Conservation (phyloP, 2,329 filamentous ascomycete species). For the Nigrograna mackinnonii region DNA sequence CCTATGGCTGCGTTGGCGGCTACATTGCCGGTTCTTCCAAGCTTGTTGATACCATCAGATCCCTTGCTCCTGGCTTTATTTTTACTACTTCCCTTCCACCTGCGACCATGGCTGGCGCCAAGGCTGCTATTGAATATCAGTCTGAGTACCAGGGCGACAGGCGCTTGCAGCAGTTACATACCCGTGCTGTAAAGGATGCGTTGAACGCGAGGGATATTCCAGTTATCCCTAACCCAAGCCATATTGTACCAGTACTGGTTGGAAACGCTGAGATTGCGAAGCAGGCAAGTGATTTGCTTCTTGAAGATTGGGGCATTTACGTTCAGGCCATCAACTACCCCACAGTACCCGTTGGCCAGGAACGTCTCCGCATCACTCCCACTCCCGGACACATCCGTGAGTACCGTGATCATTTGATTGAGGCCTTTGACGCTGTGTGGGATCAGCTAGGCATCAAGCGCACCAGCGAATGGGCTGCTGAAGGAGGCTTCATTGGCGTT, state of each 20-base stretch:
- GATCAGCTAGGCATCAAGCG: slow-evolving; percentile 85
- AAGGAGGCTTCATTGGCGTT: slow-evolving; percentile 94
- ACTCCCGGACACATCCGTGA: slow-evolving; percentile 88
- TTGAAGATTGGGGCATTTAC: slow-evolving; percentile 90
- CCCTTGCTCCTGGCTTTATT: slow-evolving; percentile 95
- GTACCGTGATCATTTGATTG: slow-evolving; percentile 82
- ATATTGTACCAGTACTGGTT: slow-evolving; percentile 93
- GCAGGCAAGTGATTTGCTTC: slow-evolving; percentile 86
- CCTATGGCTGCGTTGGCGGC: slow-evolving; percentile 95
- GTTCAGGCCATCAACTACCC: slow-evolving; percentile 99
- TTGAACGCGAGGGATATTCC: slow-evolving; percentile 82
- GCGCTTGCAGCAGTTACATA: slow-evolving; percentile 92
- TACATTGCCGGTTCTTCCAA: slow-evolving; percentile 91
- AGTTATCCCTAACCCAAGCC: slow-evolving; percentile 95
- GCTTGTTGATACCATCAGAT: slow-evolving; percentile 90
- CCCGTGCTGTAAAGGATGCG: slow-evolving; percentile 87
- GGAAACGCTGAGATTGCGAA: slow-evolving; percentile 93
- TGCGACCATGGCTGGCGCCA: slow-evolving; percentile 93
- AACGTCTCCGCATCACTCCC: slow-evolving; percentile 92
- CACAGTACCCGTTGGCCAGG: slow-evolving; percentile 96
- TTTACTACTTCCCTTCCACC: slow-evolving; percentile 97
- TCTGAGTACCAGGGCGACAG: slow-evolving; percentile 83
- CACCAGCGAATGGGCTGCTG: slow-evolving; percentile 85
- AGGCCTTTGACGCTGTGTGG: slow-evolving; percentile 88
- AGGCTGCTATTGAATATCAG: slow-evolving; percentile 92